Evolutionary conservation across 352 stramenopile species (phyloP), one percentile per base, ranked within the genome.

Genomic region (Pythium aphanidermatum): DNA sequence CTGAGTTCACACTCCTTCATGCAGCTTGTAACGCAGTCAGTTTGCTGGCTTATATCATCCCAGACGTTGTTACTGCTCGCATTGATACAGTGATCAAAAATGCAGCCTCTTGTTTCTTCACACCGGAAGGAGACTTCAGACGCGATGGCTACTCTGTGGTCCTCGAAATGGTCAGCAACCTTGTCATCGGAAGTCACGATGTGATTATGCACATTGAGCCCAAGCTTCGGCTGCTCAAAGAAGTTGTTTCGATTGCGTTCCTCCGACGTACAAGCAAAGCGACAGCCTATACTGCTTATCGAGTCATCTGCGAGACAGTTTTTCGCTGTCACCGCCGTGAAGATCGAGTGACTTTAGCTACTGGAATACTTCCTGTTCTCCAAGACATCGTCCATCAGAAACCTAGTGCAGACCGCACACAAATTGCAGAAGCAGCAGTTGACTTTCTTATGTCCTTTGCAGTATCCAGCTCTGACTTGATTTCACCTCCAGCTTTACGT

Each of bases 361-460:
- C 55, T 5, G 40, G 62, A 5, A 69, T 72, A 9, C 55, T 91
- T 42, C 79, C 79, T 26, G 58, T 58, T 0, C 44, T 93, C n/a
- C 61, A 79, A 27, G 62, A 44, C 60, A 9, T 33, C 51, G 43
- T 57, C 57, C 1, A 55, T 60, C 2, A 76, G 80, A 33, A 72
- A 51, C 27, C 41, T 9, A 33, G 28, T 14, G 28, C 25, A 14
- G 19, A 65, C 40, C 31, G 38, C 6, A 20, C 29, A 1, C 10
- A 79, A 39, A 44, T 93, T 19, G 51, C 71, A 6, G 76, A 93
- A 44, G 61, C 71, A 6, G 76, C 76, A 12, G 66, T 93, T 8
- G 82, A 93, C 37, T 90, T 88, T 33, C 53, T 93, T 17, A 80
- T 87, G 72, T 85, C 63, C 42, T 83, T 80, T 53, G 74, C 76